These are phyloP conservation scores for Nemania abortiva DNA, from an alignment of 2,329 filamentous ascomycete species.

Conservation along the genomic window DNA sequence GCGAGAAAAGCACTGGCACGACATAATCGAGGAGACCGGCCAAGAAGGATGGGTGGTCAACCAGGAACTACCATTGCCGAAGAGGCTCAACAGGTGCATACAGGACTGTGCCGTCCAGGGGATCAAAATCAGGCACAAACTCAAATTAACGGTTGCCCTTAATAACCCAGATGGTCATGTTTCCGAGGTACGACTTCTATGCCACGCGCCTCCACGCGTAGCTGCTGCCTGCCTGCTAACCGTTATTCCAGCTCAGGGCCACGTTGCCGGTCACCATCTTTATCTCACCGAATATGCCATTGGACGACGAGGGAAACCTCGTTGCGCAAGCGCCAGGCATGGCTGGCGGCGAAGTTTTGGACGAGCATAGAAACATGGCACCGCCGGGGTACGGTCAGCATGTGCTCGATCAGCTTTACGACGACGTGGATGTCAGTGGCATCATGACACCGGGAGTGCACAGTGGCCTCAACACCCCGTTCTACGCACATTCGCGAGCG, in stretches of 20 bases:
- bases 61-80: conserved; percentile 78
- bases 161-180: conserved; percentile 95
- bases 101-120: conserved; percentile 91
- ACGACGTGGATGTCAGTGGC: conserved; percentile 84
- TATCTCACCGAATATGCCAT: conserved; percentile 91
- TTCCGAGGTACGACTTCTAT: conserved; percentile 76
- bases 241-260: conserved; percentile 74
- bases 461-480: conserved; percentile 85
- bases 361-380: conserved; percentile 66
- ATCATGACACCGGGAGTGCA: conserved; percentile 74
- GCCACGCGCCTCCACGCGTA: conserved; percentile 1
- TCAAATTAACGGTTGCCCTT: conserved; percentile 90
- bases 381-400: conserved; percentile 96
- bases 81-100: conserved; percentile 82
- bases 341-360: conserved; percentile 59
- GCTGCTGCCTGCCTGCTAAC: conserved; percentile 40
- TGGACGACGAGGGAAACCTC: conserved; percentile 88
- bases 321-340: conserved; percentile 69
- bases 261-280: conserved; percentile 93
- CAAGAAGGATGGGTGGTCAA: conserved; percentile 74
- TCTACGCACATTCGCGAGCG: conserved; percentile 76
- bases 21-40: conserved; percentile 75
- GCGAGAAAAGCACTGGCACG: conserved; percentile 73
- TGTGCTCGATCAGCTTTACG: conserved; percentile 89
- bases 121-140: conserved; percentile 92